phyloP scores from a whole-genome alignment of 2,329 filamentous ascomycete genomes.

The Botryosphaeria dothidea region DNA sequence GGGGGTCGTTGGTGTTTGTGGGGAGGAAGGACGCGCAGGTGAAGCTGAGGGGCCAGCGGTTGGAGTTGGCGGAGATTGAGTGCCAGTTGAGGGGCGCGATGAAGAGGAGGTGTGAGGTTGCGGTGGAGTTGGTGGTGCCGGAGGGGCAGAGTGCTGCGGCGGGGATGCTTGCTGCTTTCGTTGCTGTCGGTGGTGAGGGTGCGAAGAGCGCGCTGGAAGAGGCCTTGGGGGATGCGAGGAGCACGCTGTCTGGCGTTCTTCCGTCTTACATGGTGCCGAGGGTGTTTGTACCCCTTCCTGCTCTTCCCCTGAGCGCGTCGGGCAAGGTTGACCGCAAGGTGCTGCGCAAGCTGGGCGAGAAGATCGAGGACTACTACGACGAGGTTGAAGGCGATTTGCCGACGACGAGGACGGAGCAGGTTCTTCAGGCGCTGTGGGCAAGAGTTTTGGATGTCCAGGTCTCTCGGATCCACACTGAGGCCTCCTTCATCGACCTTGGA shows the following conservation, averaged over 20 bases:
- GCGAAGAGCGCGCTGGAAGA: background rate
- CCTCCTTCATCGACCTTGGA: slow-evolving; percentile 43
- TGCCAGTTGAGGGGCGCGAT: slow-evolving; percentile 30
- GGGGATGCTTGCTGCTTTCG: background rate
- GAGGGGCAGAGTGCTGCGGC: slow-evolving; percentile 32
- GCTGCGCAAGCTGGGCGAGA: background rate
- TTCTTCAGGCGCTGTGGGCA: slow-evolving; percentile 28
- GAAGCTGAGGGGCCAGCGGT: background rate
- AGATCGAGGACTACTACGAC: too few relatives aligned
- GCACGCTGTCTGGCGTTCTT: slow-evolving; percentile 23
- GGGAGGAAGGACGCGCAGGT: slow-evolving; percentile 32
- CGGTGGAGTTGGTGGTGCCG: slow-evolving; percentile 25
- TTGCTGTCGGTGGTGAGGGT: background rate
- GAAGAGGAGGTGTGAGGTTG: slow-evolving; percentile 21
- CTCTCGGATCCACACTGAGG: slow-evolving; percentile 32
- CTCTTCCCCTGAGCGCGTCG: slow-evolving; percentile 37
- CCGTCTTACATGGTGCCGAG: slow-evolving; percentile 43
- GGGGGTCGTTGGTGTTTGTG: slow-evolving; percentile 36
- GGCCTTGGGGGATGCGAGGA: background rate
- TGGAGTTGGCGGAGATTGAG: slow-evolving; percentile 10
- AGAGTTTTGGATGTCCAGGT: slow-evolving; percentile 17
- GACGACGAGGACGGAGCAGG: slow-evolving; percentile 33
- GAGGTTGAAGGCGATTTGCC: slow-evolving; percentile 24
- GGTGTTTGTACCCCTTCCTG: slow-evolving; percentile 38
- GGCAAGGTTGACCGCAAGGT: slow-evolving; percentile 35